phyloP scores from a whole-genome alignment of 805 yeast species.

The Barnettozyma salicaria region DNA sequence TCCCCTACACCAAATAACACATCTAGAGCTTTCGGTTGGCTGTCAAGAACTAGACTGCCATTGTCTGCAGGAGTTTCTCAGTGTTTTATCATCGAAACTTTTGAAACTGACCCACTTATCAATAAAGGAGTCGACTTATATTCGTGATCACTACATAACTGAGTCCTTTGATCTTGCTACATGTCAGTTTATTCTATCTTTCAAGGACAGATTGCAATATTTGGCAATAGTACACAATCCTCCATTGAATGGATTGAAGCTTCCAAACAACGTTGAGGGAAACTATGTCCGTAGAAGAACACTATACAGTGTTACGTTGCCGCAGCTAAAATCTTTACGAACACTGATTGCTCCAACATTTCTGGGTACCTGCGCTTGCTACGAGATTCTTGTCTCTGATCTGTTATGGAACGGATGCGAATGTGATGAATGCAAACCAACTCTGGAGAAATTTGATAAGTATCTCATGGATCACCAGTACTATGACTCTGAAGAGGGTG shows the following conservation, averaged over 20 bases:
- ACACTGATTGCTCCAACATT: conserved; percentile 52
- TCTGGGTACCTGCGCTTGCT: conserved; percentile 54
- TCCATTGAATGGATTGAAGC: conserved; percentile 45
- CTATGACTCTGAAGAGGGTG: conserved; percentile 39
- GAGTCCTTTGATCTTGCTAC: conserved; percentile 51
- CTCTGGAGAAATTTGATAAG: conserved; percentile 48
- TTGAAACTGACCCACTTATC: conserved; percentile 23
- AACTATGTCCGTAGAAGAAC: conserved; percentile 56
- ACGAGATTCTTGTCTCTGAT: conserved; percentile 65
- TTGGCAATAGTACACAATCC: conserved; percentile 54
- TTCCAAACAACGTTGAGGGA: conserved; percentile 67
- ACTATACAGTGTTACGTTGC: conserved; percentile 44
- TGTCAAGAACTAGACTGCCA: conserved; percentile 43
- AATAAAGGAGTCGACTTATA: conserved; percentile 31
- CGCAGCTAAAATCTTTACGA: conserved; percentile 36
- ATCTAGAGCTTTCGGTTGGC: conserved; percentile 48
- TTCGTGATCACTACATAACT: conserved; percentile 40
- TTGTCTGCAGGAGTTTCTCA: conserved; percentile 40
- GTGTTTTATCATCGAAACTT: conserved; percentile 32
- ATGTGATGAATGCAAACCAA: conserved; percentile 47
- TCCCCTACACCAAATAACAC: conserved; percentile 30
- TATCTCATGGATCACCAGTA: conserved; percentile 60
- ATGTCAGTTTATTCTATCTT: conserved; percentile 34
- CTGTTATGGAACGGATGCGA: conserved; percentile 74
- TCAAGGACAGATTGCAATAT: conserved; percentile 32